A percentile compares a stretch with the other conserved stretches of the same genome.
These are phyloP conservation scores for Amaranthus cruentus DNA, from an alignment of 148 eudicot species.

Conservation along the genomic window DNA sequence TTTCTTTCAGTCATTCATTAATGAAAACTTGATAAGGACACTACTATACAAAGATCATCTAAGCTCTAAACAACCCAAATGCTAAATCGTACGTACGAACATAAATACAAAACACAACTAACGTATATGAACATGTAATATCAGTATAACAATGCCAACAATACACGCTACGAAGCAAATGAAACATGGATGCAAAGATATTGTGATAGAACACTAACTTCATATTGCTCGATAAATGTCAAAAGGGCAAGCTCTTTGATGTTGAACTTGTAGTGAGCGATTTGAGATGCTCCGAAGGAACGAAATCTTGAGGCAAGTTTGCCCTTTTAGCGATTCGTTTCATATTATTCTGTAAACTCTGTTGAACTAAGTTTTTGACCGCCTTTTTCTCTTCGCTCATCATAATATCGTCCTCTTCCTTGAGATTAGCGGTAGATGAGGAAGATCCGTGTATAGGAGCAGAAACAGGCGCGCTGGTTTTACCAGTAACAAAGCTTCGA, in stretches of 20 bases:
- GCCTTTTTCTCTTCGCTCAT: constrained; percentile 90
- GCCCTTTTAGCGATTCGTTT: constrained; percentile 83
- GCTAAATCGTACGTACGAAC: constrained; percentile 21
- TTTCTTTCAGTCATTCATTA: constrained; percentile 13
- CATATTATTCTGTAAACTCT: constrained; percentile 91
- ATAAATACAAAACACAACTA: constrained; percentile 2
- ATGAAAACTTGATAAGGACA: constrained; percentile 15
- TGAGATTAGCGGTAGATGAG: constrained; percentile 19
- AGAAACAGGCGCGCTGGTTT: constrained; percentile 38
- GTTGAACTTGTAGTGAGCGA: constrained; percentile 65
- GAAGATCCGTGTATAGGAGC: constrained; percentile 64
- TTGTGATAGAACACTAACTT: constrained; percentile 20
- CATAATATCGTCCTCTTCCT: constrained; percentile 51
- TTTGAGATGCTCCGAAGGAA: constrained; percentile 78
- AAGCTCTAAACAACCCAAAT: constrained; percentile 14
- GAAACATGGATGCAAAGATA: constrained; percentile 7
- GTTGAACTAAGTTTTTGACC: constrained; percentile 83
- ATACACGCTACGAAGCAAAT: constrained; percentile 8
- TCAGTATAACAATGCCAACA: constrained; percentile 8
- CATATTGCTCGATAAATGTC: constrained; percentile 12
- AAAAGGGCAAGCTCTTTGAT: constrained; percentile 93
- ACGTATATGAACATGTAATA: constrained; percentile 14
- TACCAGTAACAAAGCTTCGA: constrained; percentile 30
- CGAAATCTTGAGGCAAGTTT: constrained; percentile 82
- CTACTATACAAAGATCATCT: constrained; percentile 16